Evolutionary conservation across 2,329 filamentous ascomycete genomes (phyloP), one percentile per base, ranked within the genome.

Genomic region (Diatrype stigma): DNA sequence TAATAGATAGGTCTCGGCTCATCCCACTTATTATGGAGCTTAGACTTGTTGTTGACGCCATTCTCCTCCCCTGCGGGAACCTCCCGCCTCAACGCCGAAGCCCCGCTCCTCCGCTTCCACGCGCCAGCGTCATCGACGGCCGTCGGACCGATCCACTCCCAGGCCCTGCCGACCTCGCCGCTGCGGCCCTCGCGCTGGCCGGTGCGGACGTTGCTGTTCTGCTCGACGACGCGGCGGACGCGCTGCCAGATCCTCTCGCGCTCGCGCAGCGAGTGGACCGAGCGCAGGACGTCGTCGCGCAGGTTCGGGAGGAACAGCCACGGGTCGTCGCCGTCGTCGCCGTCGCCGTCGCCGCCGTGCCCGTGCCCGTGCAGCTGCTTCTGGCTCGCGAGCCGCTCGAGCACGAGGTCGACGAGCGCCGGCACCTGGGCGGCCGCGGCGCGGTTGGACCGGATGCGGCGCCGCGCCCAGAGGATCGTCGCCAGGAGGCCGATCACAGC

Each of bases 251-350:
- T 76, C 50, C 83, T 81, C 64, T 94, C 87, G 35, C 94, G 80
- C 60, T 91, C 82, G 8, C 79, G 77, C 19, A 92, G 78, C 3
- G 82, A 86, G 67, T 96, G 90, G 54, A 96, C 85, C 26, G 87
- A 82, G 19, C 93, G 80, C 37, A 99, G 76, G 3, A 99, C 86
- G 64, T 97, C 93, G 64, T 99, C 94, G 53, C 94, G 80, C 49
- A 99, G 74, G 66, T 97, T 94, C 1, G 89, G 89, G 60, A 96
- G 81, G 63, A 90, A 89, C 55, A 99, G 81, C 73, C 89, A 96
- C 1, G 85, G 78, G 55, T 96, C 92, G 17, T 84, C 81, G 47
- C 85, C 53, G 67, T 79, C 68, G 66, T 84, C 66, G 68, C 83
- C 85, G 55, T 91, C 86, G n/a, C 6, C 34, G 34, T 7, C 34